These are phyloP conservation scores for Tripterygium wilfordii DNA, from an alignment of 177 flowering plant species.

Conservation along the genomic window DNA sequence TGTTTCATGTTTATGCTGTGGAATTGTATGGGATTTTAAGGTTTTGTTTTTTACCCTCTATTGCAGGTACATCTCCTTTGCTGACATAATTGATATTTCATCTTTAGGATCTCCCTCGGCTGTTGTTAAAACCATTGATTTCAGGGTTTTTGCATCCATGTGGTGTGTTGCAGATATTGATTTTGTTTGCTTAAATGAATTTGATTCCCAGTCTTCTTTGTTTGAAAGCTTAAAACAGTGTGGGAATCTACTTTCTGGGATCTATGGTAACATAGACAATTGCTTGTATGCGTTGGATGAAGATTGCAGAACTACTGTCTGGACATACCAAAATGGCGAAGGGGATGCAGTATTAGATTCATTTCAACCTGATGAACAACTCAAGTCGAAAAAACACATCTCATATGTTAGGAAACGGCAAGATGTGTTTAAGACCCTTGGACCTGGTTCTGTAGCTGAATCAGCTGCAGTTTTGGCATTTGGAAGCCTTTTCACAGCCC, in stretches of 20 bases:
- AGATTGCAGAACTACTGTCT: slow-evolving; percentile 86
- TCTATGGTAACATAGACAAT: slow-evolving; percentile 33
- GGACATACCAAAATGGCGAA: slow-evolving; percentile 63
- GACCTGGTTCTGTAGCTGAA: slow-evolving; percentile 67
- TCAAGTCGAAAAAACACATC: slow-evolving; percentile 61
- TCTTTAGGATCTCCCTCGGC: slow-evolving; percentile 42
- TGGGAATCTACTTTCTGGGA: slow-evolving; percentile 63
- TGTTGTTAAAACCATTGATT: slow-evolving; percentile 55
- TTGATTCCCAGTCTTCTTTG: slow-evolving; percentile 17
- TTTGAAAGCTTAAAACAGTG: slow-evolving; percentile 57
- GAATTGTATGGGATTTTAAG: too few relatives aligned
- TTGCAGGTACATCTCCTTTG: slow-evolving; percentile 82
- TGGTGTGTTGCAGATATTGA: slow-evolving; percentile 54
- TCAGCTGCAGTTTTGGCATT: slow-evolving; percentile 64
- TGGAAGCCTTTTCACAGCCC: slow-evolving; percentile 84
- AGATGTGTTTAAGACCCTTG: slow-evolving; percentile 69
- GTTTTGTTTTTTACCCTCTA: too few relatives aligned
- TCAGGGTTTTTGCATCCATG: slow-evolving; percentile 56
- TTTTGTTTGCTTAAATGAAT: slow-evolving; percentile 32
- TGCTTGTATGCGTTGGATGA: slow-evolving; percentile 73
- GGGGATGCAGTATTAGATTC: slow-evolving; percentile 57
- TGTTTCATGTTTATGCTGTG: too few relatives aligned
- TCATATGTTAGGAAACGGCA: slow-evolving; percentile 58
- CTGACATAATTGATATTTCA: slow-evolving; percentile 72
- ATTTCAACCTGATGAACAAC: slow-evolving; percentile 83